Conservation (phyloP, 306 rosid genomes). For the Arachis stenosperma region DNA sequence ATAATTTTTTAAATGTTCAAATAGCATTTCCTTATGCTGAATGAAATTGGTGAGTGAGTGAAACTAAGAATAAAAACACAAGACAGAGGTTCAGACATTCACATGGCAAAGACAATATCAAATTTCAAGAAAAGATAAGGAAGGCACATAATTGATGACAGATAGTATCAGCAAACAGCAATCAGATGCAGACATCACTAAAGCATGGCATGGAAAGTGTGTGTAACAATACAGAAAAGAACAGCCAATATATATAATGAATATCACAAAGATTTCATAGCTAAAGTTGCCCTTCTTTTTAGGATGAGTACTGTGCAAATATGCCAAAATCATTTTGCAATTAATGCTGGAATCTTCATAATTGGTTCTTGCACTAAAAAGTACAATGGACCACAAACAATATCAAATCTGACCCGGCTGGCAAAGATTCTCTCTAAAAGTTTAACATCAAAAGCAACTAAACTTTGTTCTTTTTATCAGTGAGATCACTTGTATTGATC, state of each 20-base stretch:
- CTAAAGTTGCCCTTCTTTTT: not conserved
- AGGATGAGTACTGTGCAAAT: not conserved
- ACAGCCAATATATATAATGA: constrained; percentile 3
- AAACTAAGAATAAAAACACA: not conserved
- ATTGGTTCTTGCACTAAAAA: constrained; percentile 26
- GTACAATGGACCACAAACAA: constrained; percentile 50
- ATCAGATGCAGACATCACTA: not conserved
- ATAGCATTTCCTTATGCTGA: too few species aligned
- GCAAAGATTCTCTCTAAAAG: constrained; percentile 47
- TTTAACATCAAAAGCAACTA: not conserved
- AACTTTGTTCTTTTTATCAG: too few species aligned
- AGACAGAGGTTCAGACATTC: constrained; percentile 20
- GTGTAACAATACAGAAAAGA: constrained; percentile 26
- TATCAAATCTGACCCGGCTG: constrained; percentile 40
- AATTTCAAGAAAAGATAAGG: constrained; percentile 17
- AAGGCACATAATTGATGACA: constrained; percentile 18
- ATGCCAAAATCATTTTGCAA: constrained; percentile 22
- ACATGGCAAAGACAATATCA: not conserved
- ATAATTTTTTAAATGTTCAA: too few species aligned
- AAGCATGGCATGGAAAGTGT: constrained; percentile 18
- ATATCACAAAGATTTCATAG: constrained; percentile 7
- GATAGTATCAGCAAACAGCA: constrained; percentile 28
- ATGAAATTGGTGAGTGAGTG: not conserved
- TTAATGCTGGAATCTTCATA: not conserved
- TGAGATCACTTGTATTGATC: too few species aligned